Conservation (phyloP, 768 basidiomycete species). For the Mycena kentingensis region DNA sequence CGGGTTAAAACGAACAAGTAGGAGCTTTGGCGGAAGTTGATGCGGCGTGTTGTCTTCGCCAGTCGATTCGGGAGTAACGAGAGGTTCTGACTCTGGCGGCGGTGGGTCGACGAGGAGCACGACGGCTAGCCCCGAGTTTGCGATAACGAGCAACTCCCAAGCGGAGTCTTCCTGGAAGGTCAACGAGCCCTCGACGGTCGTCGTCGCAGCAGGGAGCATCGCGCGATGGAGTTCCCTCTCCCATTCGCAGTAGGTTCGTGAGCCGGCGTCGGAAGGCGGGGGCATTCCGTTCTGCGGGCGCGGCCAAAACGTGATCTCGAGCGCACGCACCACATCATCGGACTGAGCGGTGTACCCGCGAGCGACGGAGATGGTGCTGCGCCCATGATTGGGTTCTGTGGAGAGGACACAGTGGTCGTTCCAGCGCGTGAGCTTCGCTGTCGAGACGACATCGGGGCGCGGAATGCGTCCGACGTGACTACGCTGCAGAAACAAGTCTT, state of each 20-base stretch:
- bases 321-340: background rate
- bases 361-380: conserved; percentile 16
- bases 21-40: conserved; percentile 7
- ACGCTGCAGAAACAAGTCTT: conserved; percentile 16
- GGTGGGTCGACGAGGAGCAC: conserved; percentile 13
- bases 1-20: conserved; percentile 14
- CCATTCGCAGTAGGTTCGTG: background rate
- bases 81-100: background rate
- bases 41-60: background rate
- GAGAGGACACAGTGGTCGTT: conserved; percentile 13
- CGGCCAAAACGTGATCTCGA: conserved; percentile 23
- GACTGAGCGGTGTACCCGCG: background rate
- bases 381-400: conserved; percentile 12
- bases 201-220: conserved; percentile 8
- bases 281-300: conserved; percentile 6
- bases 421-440: background rate
- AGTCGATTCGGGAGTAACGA: too few species aligned
- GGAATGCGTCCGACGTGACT: conserved; percentile 22
- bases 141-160: conserved; percentile 16
- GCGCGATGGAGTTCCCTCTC: background rate
- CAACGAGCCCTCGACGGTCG: conserved; percentile 11
- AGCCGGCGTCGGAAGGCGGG: background rate
- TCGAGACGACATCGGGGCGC: background rate
- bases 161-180: background rate
- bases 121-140: conserved; percentile 14